Conservation (phyloP, 1,284 basidiomycete genomes). For the Moesziomyces antarcticus region DNA sequence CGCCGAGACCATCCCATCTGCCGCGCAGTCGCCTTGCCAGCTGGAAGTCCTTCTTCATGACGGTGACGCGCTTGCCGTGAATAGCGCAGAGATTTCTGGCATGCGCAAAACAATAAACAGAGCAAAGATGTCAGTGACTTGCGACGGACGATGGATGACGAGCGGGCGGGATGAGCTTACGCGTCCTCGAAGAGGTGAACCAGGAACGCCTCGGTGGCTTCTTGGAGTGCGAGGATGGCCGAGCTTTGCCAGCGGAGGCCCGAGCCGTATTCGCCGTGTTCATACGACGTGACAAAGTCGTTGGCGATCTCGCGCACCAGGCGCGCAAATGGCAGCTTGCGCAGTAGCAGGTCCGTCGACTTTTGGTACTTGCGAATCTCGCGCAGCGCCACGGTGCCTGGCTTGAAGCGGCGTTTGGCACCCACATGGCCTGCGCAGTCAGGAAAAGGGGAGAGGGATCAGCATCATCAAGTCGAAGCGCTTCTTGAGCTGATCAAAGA, state of each 20-base stretch:
- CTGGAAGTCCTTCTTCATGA: slow-evolving; percentile 68
- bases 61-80: slow-evolving; percentile 64
- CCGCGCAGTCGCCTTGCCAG: slow-evolving; percentile 65
- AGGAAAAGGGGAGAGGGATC: not conserved
- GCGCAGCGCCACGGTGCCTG: slow-evolving; percentile 66
- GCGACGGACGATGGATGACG: not conserved
- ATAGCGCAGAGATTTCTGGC: slow-evolving; percentile 65
- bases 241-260: slow-evolving; percentile 67
- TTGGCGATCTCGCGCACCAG: slow-evolving; percentile 66
- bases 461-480: not conserved
- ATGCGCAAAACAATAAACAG: not conserved
- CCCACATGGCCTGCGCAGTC: slow-evolving; percentile 25
- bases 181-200: slow-evolving; percentile 67
- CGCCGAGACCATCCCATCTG: slow-evolving; percentile 66
- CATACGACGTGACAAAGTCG: slow-evolving; percentile 65
- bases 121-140: not conserved
- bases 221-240: slow-evolving; percentile 66
- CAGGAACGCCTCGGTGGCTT: slow-evolving; percentile 66
- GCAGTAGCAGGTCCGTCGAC: slow-evolving; percentile 65
- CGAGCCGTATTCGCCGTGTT: slow-evolving; percentile 51
- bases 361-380: slow-evolving; percentile 67
- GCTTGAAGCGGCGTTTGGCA: slow-evolving; percentile 56
- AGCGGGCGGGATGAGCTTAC: slow-evolving; percentile 34
- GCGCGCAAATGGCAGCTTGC: slow-evolving; percentile 66
- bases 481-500: not conserved